Percentiles rank a stretch among this genome's conserved stretches.
These are phyloP conservation scores for Setaria italica DNA, from an alignment of 202 grass and related monocot species.

Conservation along the genomic window DNA sequence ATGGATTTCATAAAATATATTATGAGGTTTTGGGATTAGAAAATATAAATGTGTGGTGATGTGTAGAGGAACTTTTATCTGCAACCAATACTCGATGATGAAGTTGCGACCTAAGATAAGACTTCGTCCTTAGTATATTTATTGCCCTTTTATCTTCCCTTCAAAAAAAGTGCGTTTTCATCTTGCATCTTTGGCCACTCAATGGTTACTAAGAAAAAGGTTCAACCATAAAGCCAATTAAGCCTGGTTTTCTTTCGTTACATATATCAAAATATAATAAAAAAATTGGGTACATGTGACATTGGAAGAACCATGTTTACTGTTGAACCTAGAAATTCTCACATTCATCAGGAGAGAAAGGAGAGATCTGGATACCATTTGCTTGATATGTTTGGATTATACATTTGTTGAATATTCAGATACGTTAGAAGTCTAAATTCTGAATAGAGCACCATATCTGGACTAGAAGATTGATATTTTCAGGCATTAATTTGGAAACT, in stretches of 20 bases:
- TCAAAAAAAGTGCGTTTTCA: neutral
- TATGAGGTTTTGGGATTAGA: neutral
- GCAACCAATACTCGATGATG: neutral
- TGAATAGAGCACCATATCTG: neutral
- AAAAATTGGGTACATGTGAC: neutral
- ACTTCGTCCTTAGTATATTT: slow-evolving; percentile 7
- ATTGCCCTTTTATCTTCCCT: neutral
- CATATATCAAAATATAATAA: neutral
- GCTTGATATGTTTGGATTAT: neutral
- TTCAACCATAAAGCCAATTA: slow-evolving; percentile 1
- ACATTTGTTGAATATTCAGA: neutral
- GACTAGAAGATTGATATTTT: slow-evolving; percentile 3
- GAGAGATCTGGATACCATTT: neutral
- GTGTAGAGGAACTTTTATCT: slow-evolving; percentile 7
- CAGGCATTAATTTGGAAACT: neutral
- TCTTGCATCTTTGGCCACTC: slow-evolving; percentile 20
- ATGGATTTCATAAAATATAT: neutral
- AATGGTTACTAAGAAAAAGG: neutral
- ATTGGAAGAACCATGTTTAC: slow-evolving; percentile 7
- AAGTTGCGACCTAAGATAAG: neutral
- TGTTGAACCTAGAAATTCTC: slow-evolving; percentile 22
- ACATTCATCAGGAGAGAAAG: neutral
- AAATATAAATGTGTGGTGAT: neutral
- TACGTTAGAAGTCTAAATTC: slow-evolving; percentile 5
- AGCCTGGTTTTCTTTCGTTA: neutral